phyloP scores from a whole-genome alignment of 23 red algal species.

The Chondrus crispus region DNA sequence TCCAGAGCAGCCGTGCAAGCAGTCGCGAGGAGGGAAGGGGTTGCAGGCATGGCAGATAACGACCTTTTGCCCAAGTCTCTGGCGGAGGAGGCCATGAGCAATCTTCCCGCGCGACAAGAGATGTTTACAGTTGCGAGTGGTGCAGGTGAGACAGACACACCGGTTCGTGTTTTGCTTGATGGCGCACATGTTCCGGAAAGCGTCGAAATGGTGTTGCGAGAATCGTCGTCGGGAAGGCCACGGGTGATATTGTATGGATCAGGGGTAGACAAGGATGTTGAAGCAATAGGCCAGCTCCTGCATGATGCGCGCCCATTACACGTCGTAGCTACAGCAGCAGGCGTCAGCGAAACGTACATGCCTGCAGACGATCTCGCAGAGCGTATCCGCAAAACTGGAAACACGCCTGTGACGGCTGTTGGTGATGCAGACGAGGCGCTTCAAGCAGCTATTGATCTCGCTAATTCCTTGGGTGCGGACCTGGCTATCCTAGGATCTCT shows the following conservation, averaged over 20 bases:
- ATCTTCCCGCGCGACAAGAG: slow-evolving; percentile 62
- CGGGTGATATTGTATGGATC: slow-evolving; percentile 68
- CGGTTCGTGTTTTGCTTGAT: slow-evolving; percentile 70
- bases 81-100: neutral
- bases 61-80: neutral
- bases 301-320: neutral
- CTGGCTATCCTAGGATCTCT: slow-evolving; percentile 79
- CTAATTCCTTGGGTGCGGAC: neutral
- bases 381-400: neutral
- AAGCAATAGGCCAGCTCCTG: slow-evolving; percentile 69
- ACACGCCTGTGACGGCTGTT: neutral
- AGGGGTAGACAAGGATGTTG: slow-evolving; percentile 76
- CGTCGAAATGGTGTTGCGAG: slow-evolving; percentile 18
- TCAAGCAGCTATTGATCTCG: slow-evolving; percentile 12
- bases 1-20: slow-evolving; percentile 35
- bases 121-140: slow-evolving; percentile 12
- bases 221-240: neutral
- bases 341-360: slow-evolving; percentile 27
- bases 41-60: neutral
- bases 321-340: slow-evolving; percentile 62
- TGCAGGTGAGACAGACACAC: neutral
- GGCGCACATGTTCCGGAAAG: slow-evolving; percentile 84
- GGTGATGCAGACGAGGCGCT: slow-evolving; percentile 59
- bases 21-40: neutral
- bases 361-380: slow-evolving; percentile 17